A percentile compares a stretch with the other conserved stretches of the same genome.
Evolutionary conservation across 768 basidiomycete species (phyloP).

Genomic region (Xanthoconium purpureum): DNA sequence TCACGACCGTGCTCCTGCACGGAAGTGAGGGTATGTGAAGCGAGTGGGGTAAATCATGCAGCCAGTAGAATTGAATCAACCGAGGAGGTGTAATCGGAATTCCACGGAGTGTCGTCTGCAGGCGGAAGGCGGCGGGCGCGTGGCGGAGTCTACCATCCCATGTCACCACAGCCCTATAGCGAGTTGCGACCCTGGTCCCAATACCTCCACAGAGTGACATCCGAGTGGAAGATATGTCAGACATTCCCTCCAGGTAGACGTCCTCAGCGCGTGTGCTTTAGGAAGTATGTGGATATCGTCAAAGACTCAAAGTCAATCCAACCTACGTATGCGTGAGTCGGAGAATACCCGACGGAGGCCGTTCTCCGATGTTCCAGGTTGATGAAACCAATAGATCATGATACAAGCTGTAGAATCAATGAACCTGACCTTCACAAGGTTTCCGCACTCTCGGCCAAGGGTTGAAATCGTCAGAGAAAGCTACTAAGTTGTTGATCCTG

Average conservation of each 20-base stretch:
- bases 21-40: slow-evolving; percentile 21
- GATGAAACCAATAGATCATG: slow-evolving; percentile 7
- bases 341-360: slow-evolving; percentile 10
- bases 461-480: slow-evolving; percentile 7
- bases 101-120: slow-evolving; percentile 21
- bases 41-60: slow-evolving; percentile 12
- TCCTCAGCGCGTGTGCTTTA: background rate
- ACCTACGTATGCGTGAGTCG: slow-evolving; percentile 5
- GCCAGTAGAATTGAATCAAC: background rate
- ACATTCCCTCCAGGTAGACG: background rate
- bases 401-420: slow-evolving; percentile 4
- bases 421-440: background rate
- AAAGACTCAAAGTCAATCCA: background rate
- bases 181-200: background rate
- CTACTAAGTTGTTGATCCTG: slow-evolving; percentile 6
- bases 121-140: background rate
- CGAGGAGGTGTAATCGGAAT: slow-evolving; percentile 16
- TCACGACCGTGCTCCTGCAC: slow-evolving; percentile 15
- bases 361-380: slow-evolving; percentile 1
- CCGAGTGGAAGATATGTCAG: background rate
- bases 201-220: background rate
- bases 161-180: background rate
- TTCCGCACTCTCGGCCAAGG: background rate
- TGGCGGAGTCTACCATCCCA: slow-evolving; percentile 1
- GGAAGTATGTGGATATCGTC: background rate